Conservation (phyloP, 2,329 filamentous ascomycete genomes). For the Ceratocystis colombiana region DNA sequence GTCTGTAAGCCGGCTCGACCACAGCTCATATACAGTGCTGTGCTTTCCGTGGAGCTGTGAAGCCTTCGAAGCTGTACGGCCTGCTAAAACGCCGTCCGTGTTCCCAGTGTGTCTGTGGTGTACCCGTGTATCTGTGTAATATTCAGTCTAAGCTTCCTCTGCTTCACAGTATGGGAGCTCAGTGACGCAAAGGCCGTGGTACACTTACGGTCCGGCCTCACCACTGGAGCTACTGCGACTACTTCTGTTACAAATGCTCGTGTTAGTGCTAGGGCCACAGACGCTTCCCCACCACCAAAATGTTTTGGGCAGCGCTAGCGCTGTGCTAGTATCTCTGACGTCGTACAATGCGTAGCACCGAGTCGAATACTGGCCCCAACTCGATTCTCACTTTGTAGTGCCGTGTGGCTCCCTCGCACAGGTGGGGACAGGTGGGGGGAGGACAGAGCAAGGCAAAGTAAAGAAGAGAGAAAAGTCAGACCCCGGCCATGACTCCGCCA, state of each 20-base stretch:
- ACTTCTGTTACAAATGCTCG: background rate
- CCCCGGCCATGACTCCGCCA: constrained; percentile 2
- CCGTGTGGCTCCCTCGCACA: constrained; percentile 8
- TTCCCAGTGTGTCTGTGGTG: background rate
- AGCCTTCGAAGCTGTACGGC: no score
- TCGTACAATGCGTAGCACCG: constrained; percentile 1
- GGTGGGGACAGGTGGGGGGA: background rate
- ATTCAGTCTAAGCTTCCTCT: background rate
- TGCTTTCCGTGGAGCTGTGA: no score
- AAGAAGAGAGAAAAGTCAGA: background rate
- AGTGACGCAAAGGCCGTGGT: background rate
- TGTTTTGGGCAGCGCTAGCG: background rate
- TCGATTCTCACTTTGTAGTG: background rate
- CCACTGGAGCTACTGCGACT: background rate
- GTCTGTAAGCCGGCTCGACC: no score
- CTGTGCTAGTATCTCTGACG: background rate
- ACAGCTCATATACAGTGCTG: no score
- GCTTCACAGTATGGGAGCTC: background rate
- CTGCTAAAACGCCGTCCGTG: background rate
- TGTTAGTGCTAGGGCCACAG: background rate
- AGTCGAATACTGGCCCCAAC: background rate
- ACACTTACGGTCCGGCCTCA: background rate
- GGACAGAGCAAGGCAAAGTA: no score
- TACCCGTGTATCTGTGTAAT: background rate
- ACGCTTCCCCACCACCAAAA: background rate